Evolutionary conservation across 768 basidiomycete genomes (phyloP).

Genomic region (Boletus reticuloceps): DNA sequence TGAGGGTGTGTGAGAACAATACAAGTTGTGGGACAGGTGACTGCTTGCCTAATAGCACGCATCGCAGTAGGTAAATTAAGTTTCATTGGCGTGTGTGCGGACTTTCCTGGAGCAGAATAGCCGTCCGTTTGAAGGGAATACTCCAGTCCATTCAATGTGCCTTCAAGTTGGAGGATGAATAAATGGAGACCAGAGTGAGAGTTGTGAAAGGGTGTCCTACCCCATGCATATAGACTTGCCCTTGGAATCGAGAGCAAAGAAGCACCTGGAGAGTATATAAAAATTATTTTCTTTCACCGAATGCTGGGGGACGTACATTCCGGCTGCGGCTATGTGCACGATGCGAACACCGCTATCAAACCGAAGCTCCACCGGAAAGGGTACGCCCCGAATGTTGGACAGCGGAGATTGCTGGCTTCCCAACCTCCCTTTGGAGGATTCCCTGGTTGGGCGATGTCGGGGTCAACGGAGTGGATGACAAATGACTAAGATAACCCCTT

Average conservation of each 20-base stretch:
- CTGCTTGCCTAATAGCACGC: slow-evolving; percentile 59
- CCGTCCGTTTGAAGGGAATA: slow-evolving; percentile 47
- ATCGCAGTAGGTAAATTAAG: slow-evolving; percentile 58
- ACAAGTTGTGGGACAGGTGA: neutral
- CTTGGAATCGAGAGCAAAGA: slow-evolving; percentile 77
- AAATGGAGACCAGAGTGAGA: neutral
- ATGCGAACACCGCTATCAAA: slow-evolving; percentile 57
- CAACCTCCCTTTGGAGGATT: slow-evolving; percentile 59
- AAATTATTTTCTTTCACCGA: neutral
- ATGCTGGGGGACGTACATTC: slow-evolving; percentile 55
- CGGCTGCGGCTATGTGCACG: slow-evolving; percentile 74
- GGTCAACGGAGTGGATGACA: slow-evolving; percentile 1
- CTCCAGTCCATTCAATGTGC: slow-evolving; percentile 53
- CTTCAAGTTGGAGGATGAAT: slow-evolving; percentile 40
- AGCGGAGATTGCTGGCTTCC: slow-evolving; percentile 45
- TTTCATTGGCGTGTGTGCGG: slow-evolving; percentile 51
- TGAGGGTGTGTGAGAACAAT: slow-evolving; percentile 30
- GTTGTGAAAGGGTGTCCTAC: slow-evolving; percentile 35
- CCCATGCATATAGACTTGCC: slow-evolving; percentile 83
- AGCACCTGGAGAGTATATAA: slow-evolving; percentile 56
- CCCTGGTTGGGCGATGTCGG: slow-evolving; percentile 38
- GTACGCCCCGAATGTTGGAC: slow-evolving; percentile 40
- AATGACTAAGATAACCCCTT: slow-evolving; percentile 14
- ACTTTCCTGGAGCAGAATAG: slow-evolving; percentile 52
- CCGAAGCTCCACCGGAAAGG: slow-evolving; percentile 62